A percentile compares a stretch with the other conserved stretches of the same genome.
phyloP scores from a whole-genome alignment of 352 stramenopile species.

The Pythium utonaiense region DNA sequence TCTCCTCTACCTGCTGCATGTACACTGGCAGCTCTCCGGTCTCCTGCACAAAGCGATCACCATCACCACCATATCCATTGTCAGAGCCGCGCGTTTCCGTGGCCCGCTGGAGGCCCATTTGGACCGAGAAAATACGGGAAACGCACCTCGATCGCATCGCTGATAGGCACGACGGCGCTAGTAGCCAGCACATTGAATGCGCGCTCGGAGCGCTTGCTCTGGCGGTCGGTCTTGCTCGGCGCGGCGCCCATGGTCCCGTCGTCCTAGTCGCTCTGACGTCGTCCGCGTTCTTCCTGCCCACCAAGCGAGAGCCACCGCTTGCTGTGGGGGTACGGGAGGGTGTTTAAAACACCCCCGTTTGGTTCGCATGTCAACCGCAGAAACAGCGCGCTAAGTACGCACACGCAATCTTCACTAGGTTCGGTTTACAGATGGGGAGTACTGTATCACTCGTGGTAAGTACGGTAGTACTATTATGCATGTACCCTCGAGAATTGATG shows the following conservation, averaged over 20 bases:
- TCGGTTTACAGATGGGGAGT: neutral
- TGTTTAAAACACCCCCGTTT: conserved; percentile 33
- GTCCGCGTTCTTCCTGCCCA: conserved; percentile 12
- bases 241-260: conserved; percentile 52
- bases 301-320: conserved; percentile 22
- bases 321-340: conserved; percentile 2
- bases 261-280: conserved; percentile 11
- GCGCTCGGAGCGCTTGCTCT: conserved; percentile 6
- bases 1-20: conserved; percentile 80
- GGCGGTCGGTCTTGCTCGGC: conserved; percentile 36
- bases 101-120: conserved; percentile 3
- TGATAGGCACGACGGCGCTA: conserved; percentile 30
- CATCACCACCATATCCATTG: neutral
- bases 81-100: neutral
- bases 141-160: conserved; percentile 39
- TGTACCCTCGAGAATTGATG: neutral
- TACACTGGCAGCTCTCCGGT: conserved; percentile 56
- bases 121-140: neutral
- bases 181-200: conserved; percentile 64
- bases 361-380: conserved; percentile 19
- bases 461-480: too few relatives aligned
- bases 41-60: conserved; percentile 22
- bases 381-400: conserved; percentile 6
- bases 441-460: neutral
- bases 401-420: neutral